Evolutionary conservation across 108 stramenopile species (phyloP), one percentile per base, ranked within the genome.

Genomic region (Poteriospumella lacustris): DNA sequence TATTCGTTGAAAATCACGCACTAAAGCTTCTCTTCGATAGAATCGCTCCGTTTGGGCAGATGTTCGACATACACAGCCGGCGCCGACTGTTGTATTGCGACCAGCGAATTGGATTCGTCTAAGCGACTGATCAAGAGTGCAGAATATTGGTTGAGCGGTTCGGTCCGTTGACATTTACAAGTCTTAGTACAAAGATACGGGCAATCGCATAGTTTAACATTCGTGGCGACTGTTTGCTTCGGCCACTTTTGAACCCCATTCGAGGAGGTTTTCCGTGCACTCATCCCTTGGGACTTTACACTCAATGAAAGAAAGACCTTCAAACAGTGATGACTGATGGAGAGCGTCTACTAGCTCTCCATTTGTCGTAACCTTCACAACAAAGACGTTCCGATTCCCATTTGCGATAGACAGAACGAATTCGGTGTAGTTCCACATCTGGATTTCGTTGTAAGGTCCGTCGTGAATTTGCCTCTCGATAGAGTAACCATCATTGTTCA

Each of bases 381-480:
- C 33, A 3, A 76, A 33, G 15, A 28, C 76, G 36, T 76, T 76
- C 15, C 76, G 40, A 59, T 76, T 42, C 12, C 1, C 58, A 76
- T 44, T 24, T 34, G 1, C n/a, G 58, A 76, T 43, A 15, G 58
- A n/a, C 9, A 43, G 34, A 29, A 76, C 38, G 19, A 76, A 59
- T 26, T 59, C 59, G 19, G 58, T 59, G 58, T 76, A 76, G 29
- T 76, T 42, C 76, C 76, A 76, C 1, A 33, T 76, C 76, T 76
- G 40, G 76, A 56, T 76, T 26, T 59, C 76, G 0, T 76, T 76
- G 47, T 76, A 76, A 36, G 58, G 34, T 41, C 76, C 76, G 19
- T 76, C 76, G 26, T 76, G 76, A 0, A 76, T 76, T 76, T 76
- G 58, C 15, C 40, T 42, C 58, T 76, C 76, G 33, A 76, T 76